A percentile compares a stretch with the other conserved stretches of the same genome.
phyloP scores from a whole-genome alignment of 2,329 filamentous ascomycete genomes.

The Paraphaeosphaeria sporulosa region DNA sequence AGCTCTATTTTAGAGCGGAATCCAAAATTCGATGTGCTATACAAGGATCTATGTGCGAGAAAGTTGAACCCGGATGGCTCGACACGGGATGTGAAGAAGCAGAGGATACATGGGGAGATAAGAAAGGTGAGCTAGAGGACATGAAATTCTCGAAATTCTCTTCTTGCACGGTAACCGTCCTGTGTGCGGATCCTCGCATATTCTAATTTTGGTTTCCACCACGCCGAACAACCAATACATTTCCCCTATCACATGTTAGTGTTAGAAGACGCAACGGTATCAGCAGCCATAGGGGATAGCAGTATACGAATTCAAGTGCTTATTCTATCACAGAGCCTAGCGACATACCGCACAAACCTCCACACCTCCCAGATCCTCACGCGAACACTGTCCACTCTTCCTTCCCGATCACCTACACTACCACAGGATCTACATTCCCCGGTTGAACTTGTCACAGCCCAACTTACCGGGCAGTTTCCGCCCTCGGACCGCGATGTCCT shows the following conservation, averaged over 20 bases:
- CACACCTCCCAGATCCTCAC: constrained; percentile 46
- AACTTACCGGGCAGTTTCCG: constrained; percentile 47
- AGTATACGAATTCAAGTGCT: not conserved
- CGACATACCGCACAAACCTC: constrained; percentile 40
- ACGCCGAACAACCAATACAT: not conserved
- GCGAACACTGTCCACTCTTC: constrained; percentile 43
- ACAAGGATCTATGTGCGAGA: constrained; percentile 53
- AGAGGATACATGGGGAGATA: constrained; percentile 52
- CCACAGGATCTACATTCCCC: constrained; percentile 53
- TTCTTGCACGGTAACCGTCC: not conserved
- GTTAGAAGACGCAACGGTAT: not conserved
- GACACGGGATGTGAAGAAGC: constrained; percentile 51
- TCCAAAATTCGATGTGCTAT: constrained; percentile 55
- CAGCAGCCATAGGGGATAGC: not conserved
- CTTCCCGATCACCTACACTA: constrained; percentile 45
- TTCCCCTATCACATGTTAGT: not conserved
- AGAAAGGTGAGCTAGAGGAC: constrained; percentile 42
- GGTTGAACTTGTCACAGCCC: constrained; percentile 52
- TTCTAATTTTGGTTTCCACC: not conserved
- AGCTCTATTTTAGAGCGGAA: constrained; percentile 48
- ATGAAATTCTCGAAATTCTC: not conserved
- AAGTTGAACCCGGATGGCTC: constrained; percentile 56
- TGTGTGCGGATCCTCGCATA: not conserved
- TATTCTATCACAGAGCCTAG: constrained; percentile 42
- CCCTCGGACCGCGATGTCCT: constrained; percentile 50